Evolutionary conservation across 1,139 yeast genomes (phyloP), one percentile per base, ranked within the genome.

Genomic region (Suhomyces kunorum): DNA sequence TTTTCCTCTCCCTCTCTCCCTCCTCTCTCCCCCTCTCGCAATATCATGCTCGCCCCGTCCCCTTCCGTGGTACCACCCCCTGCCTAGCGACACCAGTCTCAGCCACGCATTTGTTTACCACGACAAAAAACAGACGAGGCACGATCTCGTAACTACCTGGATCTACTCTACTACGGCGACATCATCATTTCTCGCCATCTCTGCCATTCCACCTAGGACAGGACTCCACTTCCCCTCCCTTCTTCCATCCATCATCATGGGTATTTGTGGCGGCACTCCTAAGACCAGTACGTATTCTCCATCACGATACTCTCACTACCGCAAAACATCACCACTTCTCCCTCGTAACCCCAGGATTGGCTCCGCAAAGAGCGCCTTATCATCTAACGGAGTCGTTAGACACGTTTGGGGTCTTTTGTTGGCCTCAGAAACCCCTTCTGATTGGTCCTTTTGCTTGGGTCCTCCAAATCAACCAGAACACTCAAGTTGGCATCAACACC

Each of bases 211-310:
- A 17, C 25, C 17, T 19, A 16, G n/a, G n/a, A 13, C 18, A 17
- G 9, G 20, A 24, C n/a, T n/a, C n/a, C n/a, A n/a, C n/a, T n/a
- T 7, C 27, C 26, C 14, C 26, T 13, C n/a, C n/a, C 28, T n/a
- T 4, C n/a, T 17, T n/a, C 34, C 19, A 32, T 12, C 11, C 18
- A 14, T 9, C 29, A 40, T 6, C 28, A 55, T 51, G 56, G 57
- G 56, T 36, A 46, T 56, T 36, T 56, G 61, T 37, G 61, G 61
- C 33, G 51, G 56, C 24, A 54, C 48, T 28, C 55, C 55, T 17
- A 55, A 55, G 48, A 50, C 55, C 34, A 55, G 57, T 53, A 51
- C 13, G 57, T 53, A 43, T 34, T 2, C 12, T n/a, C 25, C 31
- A 28, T 28, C 32, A 28, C 32, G 12, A 18, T 15, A 25, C 28